Evolutionary conservation across 345 rosid species (phyloP).

Genomic region (Murraya koenigii): DNA sequence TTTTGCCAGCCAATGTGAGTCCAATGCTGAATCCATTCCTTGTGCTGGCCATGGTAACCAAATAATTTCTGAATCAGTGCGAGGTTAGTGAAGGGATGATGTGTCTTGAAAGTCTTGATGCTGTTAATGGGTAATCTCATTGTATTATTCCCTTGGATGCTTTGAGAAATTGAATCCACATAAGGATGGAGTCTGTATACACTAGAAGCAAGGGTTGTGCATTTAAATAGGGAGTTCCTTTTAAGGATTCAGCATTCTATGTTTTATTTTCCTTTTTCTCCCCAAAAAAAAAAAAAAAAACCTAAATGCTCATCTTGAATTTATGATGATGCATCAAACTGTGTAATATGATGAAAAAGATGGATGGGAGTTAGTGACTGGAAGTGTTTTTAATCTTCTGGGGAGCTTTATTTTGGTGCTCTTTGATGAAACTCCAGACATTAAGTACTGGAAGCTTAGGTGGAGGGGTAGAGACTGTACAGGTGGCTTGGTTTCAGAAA

Average conservation of each 20-base stretch:
- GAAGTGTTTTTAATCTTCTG: conserved; percentile 26
- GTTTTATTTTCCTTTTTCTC: conserved; percentile 10
- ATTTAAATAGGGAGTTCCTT: conserved; percentile 33
- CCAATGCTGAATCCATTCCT: conserved; percentile 31
- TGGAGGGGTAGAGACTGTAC: conserved; percentile 31
- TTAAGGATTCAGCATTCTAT: conserved; percentile 21
- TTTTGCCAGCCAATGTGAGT: conserved; percentile 63
- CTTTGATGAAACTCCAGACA: conserved; percentile 39
- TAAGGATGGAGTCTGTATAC: background rate
- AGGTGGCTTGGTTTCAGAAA: conserved; percentile 9
- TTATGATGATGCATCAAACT: conserved; percentile 30
- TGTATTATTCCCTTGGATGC: background rate
- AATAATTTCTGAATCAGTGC: conserved; percentile 65
- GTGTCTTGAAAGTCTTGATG: background rate
- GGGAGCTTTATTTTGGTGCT: conserved; percentile 64
- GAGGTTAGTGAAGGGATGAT: conserved; percentile 33
- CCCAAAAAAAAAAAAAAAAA: background rate
- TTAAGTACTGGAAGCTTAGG: conserved; percentile 1
- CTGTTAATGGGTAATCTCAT: conserved; percentile 1
- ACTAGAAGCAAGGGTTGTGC: conserved; percentile 15
- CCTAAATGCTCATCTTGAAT: conserved; percentile 17
- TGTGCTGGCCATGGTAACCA: conserved; percentile 41
- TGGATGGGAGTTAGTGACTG: conserved; percentile 44
- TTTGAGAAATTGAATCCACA: conserved; percentile 15
- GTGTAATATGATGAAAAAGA: conserved; percentile 40